Percentiles rank a stretch among this genome's conserved stretches.
Conservation (phyloP, 345 rosid genomes). For the Boechera stricta region DNA sequence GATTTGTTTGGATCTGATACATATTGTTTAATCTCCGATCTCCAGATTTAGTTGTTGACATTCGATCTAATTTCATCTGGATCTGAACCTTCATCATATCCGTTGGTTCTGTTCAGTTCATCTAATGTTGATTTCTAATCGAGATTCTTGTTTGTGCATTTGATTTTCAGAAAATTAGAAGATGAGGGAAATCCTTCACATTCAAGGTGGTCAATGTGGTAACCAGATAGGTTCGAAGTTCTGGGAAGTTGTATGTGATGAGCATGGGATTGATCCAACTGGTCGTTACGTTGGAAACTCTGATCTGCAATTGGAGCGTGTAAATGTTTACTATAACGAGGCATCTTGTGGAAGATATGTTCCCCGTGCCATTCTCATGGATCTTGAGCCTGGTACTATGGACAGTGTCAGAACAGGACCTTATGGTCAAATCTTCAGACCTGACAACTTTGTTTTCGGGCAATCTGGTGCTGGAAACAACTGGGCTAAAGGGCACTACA, state of each 20-base stretch:
- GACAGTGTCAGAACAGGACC: constrained; percentile 83
- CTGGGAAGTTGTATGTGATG: constrained; percentile 86
- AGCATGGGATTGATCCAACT: constrained; percentile 84
- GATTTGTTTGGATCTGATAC: constrained; percentile 34
- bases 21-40: constrained; percentile 26
- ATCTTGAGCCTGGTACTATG: constrained; percentile 83
- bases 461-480: constrained; percentile 87
- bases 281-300: constrained; percentile 69
- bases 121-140: constrained; percentile 18
- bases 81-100: constrained; percentile 15
- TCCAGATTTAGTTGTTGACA: constrained; percentile 1
- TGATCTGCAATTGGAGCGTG: constrained; percentile 72
- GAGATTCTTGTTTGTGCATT: constrained; percentile 21
- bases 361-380: constrained; percentile 80
- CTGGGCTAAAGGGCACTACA: constrained; percentile 90
- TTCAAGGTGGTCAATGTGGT: constrained; percentile 81
- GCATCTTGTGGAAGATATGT: constrained; percentile 80
- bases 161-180: constrained; percentile 34
- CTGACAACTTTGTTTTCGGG: constrained; percentile 79
- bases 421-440: constrained; percentile 72
- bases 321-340: constrained; percentile 79
- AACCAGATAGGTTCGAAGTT: constrained; percentile 85
- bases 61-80: constrained; percentile 8
- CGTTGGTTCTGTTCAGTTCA: not conserved
- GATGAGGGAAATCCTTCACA: constrained; percentile 83